Conservation (phyloP, 2,329 filamentous ascomycete species). For the Diplodia seriata region DNA sequence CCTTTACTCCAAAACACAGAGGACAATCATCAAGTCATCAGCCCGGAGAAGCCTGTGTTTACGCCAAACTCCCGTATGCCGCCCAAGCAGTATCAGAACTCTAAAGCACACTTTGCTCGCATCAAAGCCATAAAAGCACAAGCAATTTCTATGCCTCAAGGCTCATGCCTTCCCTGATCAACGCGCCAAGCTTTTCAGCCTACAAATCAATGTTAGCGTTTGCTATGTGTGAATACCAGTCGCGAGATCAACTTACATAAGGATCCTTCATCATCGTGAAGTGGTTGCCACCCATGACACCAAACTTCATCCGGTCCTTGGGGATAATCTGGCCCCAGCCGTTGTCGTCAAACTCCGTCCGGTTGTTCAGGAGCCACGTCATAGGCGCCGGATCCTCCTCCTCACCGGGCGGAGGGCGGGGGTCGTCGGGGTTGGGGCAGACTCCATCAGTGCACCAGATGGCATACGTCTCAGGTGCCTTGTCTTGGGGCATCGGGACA, state of each 20-base stretch:
- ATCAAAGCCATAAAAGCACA: neutral
- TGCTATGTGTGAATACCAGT: neutral
- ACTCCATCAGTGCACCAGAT: constrained; percentile 79
- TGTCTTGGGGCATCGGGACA: constrained; percentile 64
- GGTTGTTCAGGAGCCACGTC: constrained; percentile 74
- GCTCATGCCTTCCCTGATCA: constrained; percentile 54
- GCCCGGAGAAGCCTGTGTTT: constrained; percentile 1
- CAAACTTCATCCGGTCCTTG: constrained; percentile 65
- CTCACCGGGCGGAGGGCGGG: constrained; percentile 68
- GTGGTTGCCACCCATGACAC: constrained; percentile 75
- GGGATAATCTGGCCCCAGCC: constrained; percentile 73
- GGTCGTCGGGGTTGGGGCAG: constrained; percentile 70
- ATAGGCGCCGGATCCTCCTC: constrained; percentile 61
- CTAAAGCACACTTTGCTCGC: constrained; percentile 9
- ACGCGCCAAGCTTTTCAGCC: constrained; percentile 51
- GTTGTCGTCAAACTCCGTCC: constrained; percentile 73
- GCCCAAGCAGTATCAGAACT: neutral
- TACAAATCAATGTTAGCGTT: constrained; percentile 40
- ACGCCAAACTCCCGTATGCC: constrained; percentile 20
- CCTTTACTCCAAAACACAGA: constrained; percentile 4
- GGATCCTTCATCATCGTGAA: constrained; percentile 78
- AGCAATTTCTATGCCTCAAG: constrained; percentile 11
- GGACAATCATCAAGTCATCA: constrained; percentile 26
- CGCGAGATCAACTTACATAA: constrained; percentile 48
- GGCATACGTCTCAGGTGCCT: constrained; percentile 66